Conservation (phyloP, 371 early-diverging fungal genomes). For the Dichotomocladium elegans region DNA sequence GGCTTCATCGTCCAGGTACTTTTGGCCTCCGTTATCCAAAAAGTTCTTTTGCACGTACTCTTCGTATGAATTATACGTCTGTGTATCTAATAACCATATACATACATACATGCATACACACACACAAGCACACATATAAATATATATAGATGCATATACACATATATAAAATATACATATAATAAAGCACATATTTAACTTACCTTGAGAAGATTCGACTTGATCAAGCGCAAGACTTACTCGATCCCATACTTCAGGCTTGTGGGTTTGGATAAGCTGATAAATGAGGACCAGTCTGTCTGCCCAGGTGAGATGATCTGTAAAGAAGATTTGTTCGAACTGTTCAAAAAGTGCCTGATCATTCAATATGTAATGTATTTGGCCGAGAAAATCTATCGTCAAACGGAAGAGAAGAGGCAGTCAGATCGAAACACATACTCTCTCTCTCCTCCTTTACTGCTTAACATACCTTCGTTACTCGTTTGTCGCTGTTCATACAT, state of each 20-base stretch:
- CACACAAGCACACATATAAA: too few species aligned
- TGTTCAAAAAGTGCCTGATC: background rate
- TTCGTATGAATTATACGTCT: conserved; percentile 26
- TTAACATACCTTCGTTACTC: background rate
- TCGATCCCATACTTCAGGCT: conserved; percentile 10
- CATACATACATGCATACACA: background rate
- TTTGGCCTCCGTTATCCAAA: conserved; percentile 33
- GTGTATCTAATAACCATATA: background rate
- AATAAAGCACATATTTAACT: background rate
- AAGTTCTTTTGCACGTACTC: conserved; percentile 39
- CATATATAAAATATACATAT: background rate
- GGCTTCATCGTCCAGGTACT: conserved; percentile 31
- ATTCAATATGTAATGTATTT: background rate
- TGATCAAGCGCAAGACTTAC: conserved; percentile 2
- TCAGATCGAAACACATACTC: background rate
- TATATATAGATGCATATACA: conserved; percentile 10
- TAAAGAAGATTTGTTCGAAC: background rate
- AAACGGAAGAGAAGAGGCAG: background rate
- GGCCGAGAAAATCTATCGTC: background rate
- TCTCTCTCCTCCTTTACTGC: background rate
- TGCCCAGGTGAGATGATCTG: conserved; percentile 1
- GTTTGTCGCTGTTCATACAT: background rate
- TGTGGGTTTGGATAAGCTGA: background rate
- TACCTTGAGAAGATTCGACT: background rate
- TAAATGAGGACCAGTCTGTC: background rate